A percentile compares a stretch with the other conserved stretches of the same genome.
phyloP scores from a whole-genome alignment of 805 yeast genomes.

The Torulaspora maleeae region DNA sequence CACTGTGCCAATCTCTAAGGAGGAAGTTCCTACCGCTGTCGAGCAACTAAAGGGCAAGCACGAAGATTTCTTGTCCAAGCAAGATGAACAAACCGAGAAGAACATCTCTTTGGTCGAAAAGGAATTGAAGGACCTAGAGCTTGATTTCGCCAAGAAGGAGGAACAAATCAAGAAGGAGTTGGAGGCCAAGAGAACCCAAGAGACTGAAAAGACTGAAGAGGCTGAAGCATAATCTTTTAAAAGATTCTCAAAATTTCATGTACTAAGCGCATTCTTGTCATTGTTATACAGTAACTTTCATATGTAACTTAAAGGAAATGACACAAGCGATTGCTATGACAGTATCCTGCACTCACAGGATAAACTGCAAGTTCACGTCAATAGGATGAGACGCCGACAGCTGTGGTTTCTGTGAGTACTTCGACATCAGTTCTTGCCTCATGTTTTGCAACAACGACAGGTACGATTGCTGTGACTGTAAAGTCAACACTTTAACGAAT shows the following conservation, averaged over 20 bases:
- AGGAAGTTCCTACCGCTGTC: slow-evolving; percentile 62
- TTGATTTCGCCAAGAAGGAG: slow-evolving; percentile 45
- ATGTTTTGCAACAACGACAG: slow-evolving; percentile 64
- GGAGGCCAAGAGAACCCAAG: slow-evolving; percentile 33
- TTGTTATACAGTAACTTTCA: slow-evolving; percentile 1
- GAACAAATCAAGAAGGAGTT: slow-evolving; percentile 34
- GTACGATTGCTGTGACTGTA: slow-evolving; percentile 63
- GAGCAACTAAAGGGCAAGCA: slow-evolving; percentile 69
- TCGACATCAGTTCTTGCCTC: slow-evolving; percentile 56
- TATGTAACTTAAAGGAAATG: slow-evolving; percentile 1
- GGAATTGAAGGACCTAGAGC: slow-evolving; percentile 64
- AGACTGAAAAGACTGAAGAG: slow-evolving; percentile 26
- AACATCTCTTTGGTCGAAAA: slow-evolving; percentile 73
- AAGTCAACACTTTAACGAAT: slow-evolving; percentile 57
- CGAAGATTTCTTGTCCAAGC: slow-evolving; percentile 60
- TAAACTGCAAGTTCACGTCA: slow-evolving; percentile 52
- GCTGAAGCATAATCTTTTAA: slow-evolving; percentile 4
- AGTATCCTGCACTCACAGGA: slow-evolving; percentile 2
- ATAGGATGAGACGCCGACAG: slow-evolving; percentile 77
- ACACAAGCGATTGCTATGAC: slow-evolving; percentile 1
- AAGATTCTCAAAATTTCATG: not conserved
- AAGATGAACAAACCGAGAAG: slow-evolving; percentile 74
- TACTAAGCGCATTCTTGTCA: not conserved
- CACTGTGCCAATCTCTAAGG: slow-evolving; percentile 70
- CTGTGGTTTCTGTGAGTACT: slow-evolving; percentile 81